Base-by-base conservation (phyloP, 2,329 filamentous ascomycete genomes). In the Phyllosticta citrichinensis region DNA sequence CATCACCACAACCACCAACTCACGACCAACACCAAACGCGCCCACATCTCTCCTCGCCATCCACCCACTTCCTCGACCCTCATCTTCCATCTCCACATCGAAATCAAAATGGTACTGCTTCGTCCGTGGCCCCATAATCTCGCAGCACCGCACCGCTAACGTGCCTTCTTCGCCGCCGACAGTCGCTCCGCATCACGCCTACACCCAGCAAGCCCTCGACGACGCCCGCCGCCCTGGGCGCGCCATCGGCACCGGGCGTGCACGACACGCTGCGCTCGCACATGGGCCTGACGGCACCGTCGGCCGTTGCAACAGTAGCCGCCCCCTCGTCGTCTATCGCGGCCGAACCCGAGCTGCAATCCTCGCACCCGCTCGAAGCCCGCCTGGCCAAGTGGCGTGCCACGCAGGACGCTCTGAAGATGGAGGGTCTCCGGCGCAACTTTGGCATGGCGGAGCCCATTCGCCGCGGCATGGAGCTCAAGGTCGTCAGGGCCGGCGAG, bases 361-460 rank as follows among this genome's bases (percentile, higher is more conserved):
- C 86, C 52, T 78, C 87, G 2, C 94, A 99, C 80, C 94, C 94
- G 0, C 89, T 99, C 69, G 94, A 97, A 79, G 81, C 89, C 59
- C 91, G 94, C 64, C 88, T 99, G 62, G 84, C 87, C 70, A 83
- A 86, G 71, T 99, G 94, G 94, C 89, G 93, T 76, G 81, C 87
- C 62, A 96, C 92, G 52, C 93, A 97, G 77, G 88, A 96, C 69
- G 75, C 80, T 35, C 77, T 96, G 73, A 94, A 95, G 77, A 94
- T 96, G 89, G 86, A 92, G 77, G 82, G 86, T 58, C 83, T 97
- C 69, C 86, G 91, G 65, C 88, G 91, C 66, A 87, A 90, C 55
- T 97, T 91, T 75, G 94, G 94, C 66, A 87, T 97, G 69, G 90
- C 89, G 25, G 94, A 97, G 82, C 94, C 94, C 2, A 86, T 97